Evolutionary conservation across 805 yeast species (phyloP), one percentile per base, ranked within the genome.

Genomic region (Dipodascopsis uninucleata): DNA sequence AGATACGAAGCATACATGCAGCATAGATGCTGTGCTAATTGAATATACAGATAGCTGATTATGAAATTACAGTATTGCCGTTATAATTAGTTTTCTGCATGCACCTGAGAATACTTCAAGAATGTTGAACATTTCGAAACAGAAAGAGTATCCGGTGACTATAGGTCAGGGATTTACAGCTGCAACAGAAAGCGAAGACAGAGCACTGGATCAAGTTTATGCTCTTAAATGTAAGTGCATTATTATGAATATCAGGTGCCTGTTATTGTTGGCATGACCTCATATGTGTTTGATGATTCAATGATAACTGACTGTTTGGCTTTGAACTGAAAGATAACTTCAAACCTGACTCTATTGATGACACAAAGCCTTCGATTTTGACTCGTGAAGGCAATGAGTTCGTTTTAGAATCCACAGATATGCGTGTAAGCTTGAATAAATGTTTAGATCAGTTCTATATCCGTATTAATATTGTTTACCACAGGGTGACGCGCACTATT

Each of bases 281-380:
- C 7, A 8, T 14, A 21, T 25, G 5, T 12, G 18, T 7, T 14
- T 3, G 9, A 8, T 28, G 14, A 5, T 36, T 43, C n/a, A 7
- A n/a, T 20, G 32, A n/a, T 6, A 29, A 4, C 26, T n/a, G n/a
- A n/a, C n/a, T n/a, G n/a, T n/a, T n/a, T n/a, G n/a, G n/a, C n/a
- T n/a, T n/a, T n/a, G n/a, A n/a, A n/a, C n/a, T n/a, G n/a, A n/a
- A n/a, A 53, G 57, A 56, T 36, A 36, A 45, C 12, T 56, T 56
- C 41, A 49, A 52, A 31, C 59, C 59, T 4, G 59, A 55, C 25
- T 56, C 59, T 6, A 35, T 56, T 8, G 57, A 56, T 28, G 45
- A 39, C 26, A 9, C 39, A 12, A 39, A 47, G 29, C 38, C 48
- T 6, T 36, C 58, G 9, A 26, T 26, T 7, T 22, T 56, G 17